Conservation (phyloP, 805 yeast species). For the Spathaspora gorwiae region DNA sequence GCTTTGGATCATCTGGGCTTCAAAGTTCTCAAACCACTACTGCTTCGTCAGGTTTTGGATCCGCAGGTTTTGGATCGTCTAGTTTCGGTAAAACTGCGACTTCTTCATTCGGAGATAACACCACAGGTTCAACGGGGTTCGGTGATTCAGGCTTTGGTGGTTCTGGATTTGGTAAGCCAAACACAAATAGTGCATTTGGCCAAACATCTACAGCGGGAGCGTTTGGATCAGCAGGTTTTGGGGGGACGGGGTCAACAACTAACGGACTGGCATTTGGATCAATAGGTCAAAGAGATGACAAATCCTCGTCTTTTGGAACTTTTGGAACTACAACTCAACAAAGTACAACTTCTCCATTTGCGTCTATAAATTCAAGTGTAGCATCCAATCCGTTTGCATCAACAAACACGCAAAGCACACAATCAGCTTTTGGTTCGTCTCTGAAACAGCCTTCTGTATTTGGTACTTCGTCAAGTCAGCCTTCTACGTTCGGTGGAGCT, state of each 20-base stretch:
- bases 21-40: background rate
- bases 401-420: background rate
- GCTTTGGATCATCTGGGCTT: slow-evolving; percentile 12
- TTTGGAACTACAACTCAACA: background rate
- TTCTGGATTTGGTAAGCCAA: slow-evolving; percentile 7
- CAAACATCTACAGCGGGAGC: slow-evolving; percentile 6
- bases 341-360: slow-evolving; percentile 3
- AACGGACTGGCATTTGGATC: slow-evolving; percentile 1
- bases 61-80: slow-evolving; percentile 2
- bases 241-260: slow-evolving; percentile 5
- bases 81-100: background rate
- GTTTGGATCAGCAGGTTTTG: slow-evolving; percentile 8
- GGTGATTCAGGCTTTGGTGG: slow-evolving; percentile 7
- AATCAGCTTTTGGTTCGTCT: background rate
- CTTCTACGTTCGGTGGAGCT: slow-evolving; percentile 2
- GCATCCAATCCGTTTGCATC: slow-evolving; percentile 4
- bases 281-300: background rate
- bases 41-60: slow-evolving; percentile 8
- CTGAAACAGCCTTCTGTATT: background rate
- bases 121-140: slow-evolving; percentile 5
- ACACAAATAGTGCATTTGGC: slow-evolving; percentile 4
- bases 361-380: background rate
- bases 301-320: slow-evolving; percentile 1
- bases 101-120: background rate
- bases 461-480: background rate